These are phyloP conservation scores for Malassezia vespertilionis DNA, from an alignment of 1,284 basidiomycete species.

Conservation along the genomic window DNA sequence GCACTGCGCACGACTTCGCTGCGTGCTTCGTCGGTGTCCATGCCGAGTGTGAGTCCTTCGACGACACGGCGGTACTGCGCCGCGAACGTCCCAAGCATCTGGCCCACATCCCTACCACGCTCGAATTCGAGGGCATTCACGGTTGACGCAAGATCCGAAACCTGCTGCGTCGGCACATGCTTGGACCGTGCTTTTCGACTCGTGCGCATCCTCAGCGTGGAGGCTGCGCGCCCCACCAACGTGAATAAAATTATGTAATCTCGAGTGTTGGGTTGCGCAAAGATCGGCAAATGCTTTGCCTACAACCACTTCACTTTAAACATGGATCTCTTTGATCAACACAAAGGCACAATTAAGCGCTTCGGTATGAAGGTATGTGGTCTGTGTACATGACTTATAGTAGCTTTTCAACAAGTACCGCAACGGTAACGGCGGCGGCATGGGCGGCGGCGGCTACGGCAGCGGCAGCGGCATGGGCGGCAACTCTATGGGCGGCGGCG, in stretches of 20 bases:
- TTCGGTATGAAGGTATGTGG: slow-evolving; percentile 2
- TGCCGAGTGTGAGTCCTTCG: background rate
- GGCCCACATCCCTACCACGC: slow-evolving; percentile 1
- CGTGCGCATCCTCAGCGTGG: no score
- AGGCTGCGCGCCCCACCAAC: no score
- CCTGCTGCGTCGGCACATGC: background rate
- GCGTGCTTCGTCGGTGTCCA: background rate
- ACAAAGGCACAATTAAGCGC: slow-evolving; percentile 7
- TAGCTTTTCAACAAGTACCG: slow-evolving; percentile 1
- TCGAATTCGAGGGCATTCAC: slow-evolving; percentile 2
- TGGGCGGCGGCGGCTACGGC: slow-evolving; percentile 3
- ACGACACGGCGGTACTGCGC: background rate
- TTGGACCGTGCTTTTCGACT: no score
- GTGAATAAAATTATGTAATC: no score
- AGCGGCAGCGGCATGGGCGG: slow-evolving; percentile 14
- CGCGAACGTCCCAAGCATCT: background rate
- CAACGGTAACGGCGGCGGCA: slow-evolving; percentile 1
- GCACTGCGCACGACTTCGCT: background rate
- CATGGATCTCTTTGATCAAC: slow-evolving; percentile 4
- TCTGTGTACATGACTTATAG: background rate
- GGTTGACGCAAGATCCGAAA: background rate
- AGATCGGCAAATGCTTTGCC: background rate
- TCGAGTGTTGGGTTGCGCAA: no score
- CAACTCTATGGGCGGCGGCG: background rate
- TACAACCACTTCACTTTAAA: background rate